Evolutionary conservation across 2,329 filamentous ascomycete genomes (phyloP).

Genomic region (Berkeleyomyces basicola): DNA sequence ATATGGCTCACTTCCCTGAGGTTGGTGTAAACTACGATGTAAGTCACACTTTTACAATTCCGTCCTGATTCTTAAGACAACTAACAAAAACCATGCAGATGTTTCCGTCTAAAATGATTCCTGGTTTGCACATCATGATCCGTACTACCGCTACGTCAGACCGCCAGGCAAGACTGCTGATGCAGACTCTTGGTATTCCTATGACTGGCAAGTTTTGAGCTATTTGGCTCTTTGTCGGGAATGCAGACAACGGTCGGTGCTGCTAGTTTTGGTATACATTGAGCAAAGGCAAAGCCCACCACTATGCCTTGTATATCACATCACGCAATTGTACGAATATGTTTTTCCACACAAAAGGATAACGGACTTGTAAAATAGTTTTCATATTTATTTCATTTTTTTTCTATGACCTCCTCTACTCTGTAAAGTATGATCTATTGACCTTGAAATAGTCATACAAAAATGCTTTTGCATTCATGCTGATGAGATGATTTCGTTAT

Average conservation of each 20-base stretch:
- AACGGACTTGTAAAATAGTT: background rate
- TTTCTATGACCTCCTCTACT: background rate
- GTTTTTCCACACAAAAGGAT: background rate
- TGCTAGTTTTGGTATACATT: background rate
- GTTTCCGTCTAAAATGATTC: constrained; percentile 55
- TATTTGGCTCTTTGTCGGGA: background rate
- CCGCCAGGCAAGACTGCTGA: constrained; percentile 63
- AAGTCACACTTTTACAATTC: constrained; percentile 26
- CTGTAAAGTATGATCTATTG: background rate
- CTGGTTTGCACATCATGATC: constrained; percentile 67
- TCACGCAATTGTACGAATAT: constrained; percentile 3
- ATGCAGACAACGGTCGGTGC: background rate
- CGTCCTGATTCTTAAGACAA: background rate
- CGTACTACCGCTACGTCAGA: constrained; percentile 76
- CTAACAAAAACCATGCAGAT: constrained; percentile 25
- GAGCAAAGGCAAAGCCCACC: background rate
- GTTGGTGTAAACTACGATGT: constrained; percentile 91
- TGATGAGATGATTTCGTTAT: too few species aligned
- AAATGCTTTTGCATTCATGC: too few species aligned
- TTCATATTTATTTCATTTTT: background rate
- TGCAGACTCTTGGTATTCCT: constrained; percentile 46
- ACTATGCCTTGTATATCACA: constrained; percentile 12
- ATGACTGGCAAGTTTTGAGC: constrained; percentile 14
- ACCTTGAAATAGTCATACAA: background rate
- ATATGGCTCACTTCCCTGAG: constrained; percentile 77